These are phyloP conservation scores for Primulina huaijiensis DNA, from an alignment of 257 asterid genomes.

Conservation along the genomic window DNA sequence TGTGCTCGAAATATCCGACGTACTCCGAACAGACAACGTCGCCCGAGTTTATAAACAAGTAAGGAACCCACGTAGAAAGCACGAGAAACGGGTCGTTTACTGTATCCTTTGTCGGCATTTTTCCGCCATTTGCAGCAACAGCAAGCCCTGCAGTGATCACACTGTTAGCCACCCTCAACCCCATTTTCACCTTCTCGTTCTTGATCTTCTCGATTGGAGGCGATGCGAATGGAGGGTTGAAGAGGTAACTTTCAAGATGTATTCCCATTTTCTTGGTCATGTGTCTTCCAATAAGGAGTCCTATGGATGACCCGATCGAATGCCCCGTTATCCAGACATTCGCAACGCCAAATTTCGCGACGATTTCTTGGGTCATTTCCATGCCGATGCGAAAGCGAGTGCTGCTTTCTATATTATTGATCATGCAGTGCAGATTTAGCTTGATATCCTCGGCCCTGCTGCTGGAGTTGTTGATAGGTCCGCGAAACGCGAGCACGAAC, in stretches of 20 bases:
- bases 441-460: constrained; percentile 50
- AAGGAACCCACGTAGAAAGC: constrained; percentile 64
- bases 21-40: constrained; percentile 74
- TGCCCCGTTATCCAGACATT: constrained; percentile 78
- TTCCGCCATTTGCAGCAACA: constrained; percentile 33
- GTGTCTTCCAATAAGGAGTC: constrained; percentile 50
- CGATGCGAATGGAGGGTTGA: constrained; percentile 73
- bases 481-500: constrained; percentile 67
- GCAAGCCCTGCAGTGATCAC: constrained; percentile 62
- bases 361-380: constrained; percentile 23
- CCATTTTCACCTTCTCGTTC: constrained; percentile 51
- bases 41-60: constrained; percentile 51
- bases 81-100: constrained; percentile 32
- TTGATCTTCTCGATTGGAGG: constrained; percentile 47
- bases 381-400: constrained; percentile 42
- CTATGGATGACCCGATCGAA: constrained; percentile 68
- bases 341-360: constrained; percentile 27
- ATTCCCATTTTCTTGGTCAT: constrained; percentile 36
- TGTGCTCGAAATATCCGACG: constrained; percentile 55
- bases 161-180: constrained; percentile 49
- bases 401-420: constrained; percentile 46
- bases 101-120: neutral
- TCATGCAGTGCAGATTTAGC: constrained; percentile 45
- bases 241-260: constrained; percentile 58
- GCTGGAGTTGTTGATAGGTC: constrained; percentile 46